A percentile compares a stretch with the other conserved stretches of the same genome.
Evolutionary conservation across 345 rosid genomes (phyloP).

Genomic region (Eucalyptus fibrosa): DNA sequence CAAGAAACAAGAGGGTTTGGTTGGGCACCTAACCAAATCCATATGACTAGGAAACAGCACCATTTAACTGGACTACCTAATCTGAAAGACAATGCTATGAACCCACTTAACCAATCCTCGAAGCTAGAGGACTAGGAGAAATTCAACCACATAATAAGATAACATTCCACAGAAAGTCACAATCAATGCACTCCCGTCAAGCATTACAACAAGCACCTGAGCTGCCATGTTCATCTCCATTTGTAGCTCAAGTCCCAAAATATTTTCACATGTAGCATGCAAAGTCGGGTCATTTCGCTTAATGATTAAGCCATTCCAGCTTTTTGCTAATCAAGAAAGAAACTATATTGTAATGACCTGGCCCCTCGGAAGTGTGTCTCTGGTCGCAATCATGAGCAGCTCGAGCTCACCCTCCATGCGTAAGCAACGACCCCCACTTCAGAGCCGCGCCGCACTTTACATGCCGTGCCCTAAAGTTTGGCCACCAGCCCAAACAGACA

Average conservation of each 20-base stretch:
- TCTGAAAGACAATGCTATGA: background rate
- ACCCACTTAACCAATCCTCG: background rate
- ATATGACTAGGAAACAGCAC: background rate
- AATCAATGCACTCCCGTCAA: background rate
- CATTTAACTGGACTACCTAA: background rate
- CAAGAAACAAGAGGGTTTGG: background rate
- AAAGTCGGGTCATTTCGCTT: background rate
- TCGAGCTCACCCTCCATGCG: background rate
- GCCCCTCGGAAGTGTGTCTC: background rate
- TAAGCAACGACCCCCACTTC: background rate
- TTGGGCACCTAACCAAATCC: background rate
- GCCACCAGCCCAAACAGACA: constrained; percentile 1
- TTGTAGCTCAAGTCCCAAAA: background rate
- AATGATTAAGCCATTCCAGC: background rate
- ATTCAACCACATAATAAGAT: background rate
- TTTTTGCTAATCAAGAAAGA: background rate
- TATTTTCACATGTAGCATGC: background rate
- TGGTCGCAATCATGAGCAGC: background rate
- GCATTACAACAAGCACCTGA: background rate
- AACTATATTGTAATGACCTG: background rate
- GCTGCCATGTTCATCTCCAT: background rate
- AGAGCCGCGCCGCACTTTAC: background rate
- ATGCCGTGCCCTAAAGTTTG: constrained; percentile 4
- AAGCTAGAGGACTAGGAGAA: background rate
- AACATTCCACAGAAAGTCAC: background rate